These are phyloP conservation scores for Dicorynia guianensis DNA, from an alignment of 306 rosid species.

Conservation along the genomic window DNA sequence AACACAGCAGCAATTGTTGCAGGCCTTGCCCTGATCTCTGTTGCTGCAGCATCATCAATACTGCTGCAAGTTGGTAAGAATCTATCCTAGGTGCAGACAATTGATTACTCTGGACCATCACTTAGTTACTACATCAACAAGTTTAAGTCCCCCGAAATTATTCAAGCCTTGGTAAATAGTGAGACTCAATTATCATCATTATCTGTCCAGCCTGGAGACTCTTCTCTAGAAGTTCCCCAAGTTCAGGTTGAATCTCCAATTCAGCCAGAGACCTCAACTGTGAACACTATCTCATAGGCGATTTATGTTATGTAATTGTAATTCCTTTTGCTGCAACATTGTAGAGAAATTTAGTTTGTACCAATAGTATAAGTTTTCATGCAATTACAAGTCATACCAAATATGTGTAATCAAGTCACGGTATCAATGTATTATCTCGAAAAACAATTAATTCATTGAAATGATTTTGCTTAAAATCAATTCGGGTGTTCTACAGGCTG, in stretches of 20 bases:
- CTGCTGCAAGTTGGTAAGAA: slow-evolving; percentile 82
- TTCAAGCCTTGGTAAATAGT: slow-evolving; percentile 50
- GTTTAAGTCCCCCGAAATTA: slow-evolving; percentile 64
- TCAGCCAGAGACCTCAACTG: slow-evolving; percentile 42
- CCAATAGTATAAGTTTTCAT: slow-evolving; percentile 15
- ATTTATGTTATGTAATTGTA: slow-evolving; percentile 29
- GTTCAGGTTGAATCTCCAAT: slow-evolving; percentile 49
- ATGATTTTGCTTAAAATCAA: too few relatives aligned
- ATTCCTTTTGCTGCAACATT: slow-evolving; percentile 26
- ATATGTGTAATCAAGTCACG: too few relatives aligned
- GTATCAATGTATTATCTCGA: too few relatives aligned
- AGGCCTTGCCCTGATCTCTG: slow-evolving; percentile 64
- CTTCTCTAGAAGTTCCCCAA: slow-evolving; percentile 43
- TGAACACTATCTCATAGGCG: slow-evolving; percentile 44
- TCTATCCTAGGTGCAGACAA: slow-evolving; percentile 62
- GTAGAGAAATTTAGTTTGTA: slow-evolving; percentile 29
- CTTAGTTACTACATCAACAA: slow-evolving; percentile 81
- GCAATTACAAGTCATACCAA: too few relatives aligned
- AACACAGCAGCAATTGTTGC: slow-evolving; percentile 71
- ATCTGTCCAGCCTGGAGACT: slow-evolving; percentile 40
- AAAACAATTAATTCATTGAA: too few relatives aligned
- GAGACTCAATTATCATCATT: slow-evolving; percentile 49
- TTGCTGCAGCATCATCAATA: slow-evolving; percentile 78
- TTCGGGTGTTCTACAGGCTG: neutral
- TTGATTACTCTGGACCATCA: slow-evolving; percentile 81